Evolutionary conservation across 768 basidiomycete species (phyloP).

Genomic region (Cubamyces sp.): DNA sequence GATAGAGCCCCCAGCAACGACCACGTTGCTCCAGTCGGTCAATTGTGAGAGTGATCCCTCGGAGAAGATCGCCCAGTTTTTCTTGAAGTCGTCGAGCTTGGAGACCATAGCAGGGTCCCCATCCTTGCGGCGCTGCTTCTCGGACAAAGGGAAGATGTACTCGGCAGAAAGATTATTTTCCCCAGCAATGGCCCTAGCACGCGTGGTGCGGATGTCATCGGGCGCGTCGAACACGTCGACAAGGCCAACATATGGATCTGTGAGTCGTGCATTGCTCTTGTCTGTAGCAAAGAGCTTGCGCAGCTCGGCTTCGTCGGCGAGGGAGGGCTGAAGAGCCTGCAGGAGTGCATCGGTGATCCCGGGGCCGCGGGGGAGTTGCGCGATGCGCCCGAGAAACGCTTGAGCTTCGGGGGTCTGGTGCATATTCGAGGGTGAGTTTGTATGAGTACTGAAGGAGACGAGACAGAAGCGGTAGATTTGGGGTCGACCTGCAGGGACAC

Average conservation of each 20-base stretch:
- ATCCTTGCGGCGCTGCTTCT: constrained; percentile 49
- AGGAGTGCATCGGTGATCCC: constrained; percentile 39
- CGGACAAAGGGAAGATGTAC: constrained; percentile 57
- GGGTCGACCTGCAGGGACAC: no score
- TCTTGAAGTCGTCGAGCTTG: constrained; percentile 60
- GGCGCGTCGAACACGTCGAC: constrained; percentile 62
- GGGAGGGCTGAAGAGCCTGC: constrained; percentile 49
- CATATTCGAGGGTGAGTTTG: constrained; percentile 15
- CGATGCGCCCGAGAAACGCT: constrained; percentile 34
- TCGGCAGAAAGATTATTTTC: constrained; percentile 50
- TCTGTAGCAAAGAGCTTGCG: constrained; percentile 61
- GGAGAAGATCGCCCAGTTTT: constrained; percentile 66
- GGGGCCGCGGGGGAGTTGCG: constrained; percentile 30
- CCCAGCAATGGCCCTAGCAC: constrained; percentile 51
- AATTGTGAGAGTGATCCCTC: constrained; percentile 65
- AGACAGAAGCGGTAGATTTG: no score
- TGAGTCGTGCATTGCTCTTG: constrained; percentile 46
- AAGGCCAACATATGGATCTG: constrained; percentile 57
- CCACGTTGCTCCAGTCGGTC: constrained; percentile 63
- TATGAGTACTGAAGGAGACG: no score
- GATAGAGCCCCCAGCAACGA: constrained; percentile 64
- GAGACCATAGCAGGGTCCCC: constrained; percentile 53
- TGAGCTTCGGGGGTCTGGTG: constrained; percentile 35
- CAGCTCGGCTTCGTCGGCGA: constrained; percentile 59
- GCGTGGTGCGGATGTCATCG: constrained; percentile 49